Conservation (phyloP, 345 rosid genomes). For the Orychophragmus violaceus region DNA sequence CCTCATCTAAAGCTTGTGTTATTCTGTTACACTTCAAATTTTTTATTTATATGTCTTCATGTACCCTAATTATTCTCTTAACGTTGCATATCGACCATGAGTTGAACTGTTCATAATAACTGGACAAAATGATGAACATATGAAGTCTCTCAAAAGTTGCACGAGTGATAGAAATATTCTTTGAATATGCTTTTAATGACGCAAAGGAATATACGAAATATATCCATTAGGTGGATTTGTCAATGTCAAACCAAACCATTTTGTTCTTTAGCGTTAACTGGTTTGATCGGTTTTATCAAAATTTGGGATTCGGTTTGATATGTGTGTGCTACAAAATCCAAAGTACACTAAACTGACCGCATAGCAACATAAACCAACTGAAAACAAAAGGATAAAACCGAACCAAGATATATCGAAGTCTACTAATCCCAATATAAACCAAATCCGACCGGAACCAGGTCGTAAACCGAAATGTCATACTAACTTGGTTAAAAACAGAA, state of each 20-base stretch:
- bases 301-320: background rate
- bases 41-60: background rate
- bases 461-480: background rate
- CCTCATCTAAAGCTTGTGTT: background rate
- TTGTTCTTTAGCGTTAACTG: background rate
- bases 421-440: background rate
- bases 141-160: background rate
- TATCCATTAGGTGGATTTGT: background rate
- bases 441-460: background rate
- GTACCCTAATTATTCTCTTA: no score
- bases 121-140: no score
- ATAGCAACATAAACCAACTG: background rate
- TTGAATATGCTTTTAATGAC: conserved; percentile 5
- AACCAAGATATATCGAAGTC: background rate
- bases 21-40: background rate
- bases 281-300: background rate
- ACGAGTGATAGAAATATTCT: background rate
- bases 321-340: background rate
- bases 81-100: no score
- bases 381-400: background rate
- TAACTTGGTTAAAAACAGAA: background rate
- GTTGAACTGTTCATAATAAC: no score
- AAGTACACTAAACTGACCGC: background rate
- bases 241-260: background rate
- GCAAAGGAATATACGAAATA: background rate